These are phyloP conservation scores for Ascochyta rabiei DNA, from an alignment of 2,329 filamentous ascomycete genomes.

Conservation along the genomic window DNA sequence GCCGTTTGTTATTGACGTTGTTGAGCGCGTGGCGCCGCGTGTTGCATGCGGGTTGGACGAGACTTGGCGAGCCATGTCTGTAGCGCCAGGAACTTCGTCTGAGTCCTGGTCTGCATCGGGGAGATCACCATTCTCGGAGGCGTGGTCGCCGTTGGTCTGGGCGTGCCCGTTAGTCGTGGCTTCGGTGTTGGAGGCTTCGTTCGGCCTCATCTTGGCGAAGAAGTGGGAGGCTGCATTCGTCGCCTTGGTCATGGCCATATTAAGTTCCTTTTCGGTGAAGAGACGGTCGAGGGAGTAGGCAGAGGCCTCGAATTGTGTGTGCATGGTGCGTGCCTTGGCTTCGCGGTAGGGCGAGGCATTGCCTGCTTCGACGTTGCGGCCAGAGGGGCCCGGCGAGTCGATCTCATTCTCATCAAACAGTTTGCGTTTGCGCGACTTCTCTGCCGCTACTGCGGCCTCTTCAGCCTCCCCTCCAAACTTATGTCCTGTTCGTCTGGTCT, in stretches of 20 bases:
- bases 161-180: conserved; percentile 37
- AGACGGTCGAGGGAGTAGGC: conserved; percentile 67
- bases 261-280: conserved; percentile 71
- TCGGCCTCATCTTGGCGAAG: conserved; percentile 61
- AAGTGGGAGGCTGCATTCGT: conserved; percentile 63
- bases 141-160: conserved; percentile 45
- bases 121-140: conserved; percentile 43
- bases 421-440: conserved; percentile 65
- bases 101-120: conserved; percentile 48
- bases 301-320: conserved; percentile 63
- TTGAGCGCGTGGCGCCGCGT: conserved; percentile 58
- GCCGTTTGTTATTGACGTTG: conserved; percentile 52
- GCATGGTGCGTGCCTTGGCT: conserved; percentile 57
- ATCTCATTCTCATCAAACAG: conserved; percentile 61
- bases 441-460: conserved; percentile 55
- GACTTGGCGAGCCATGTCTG: conserved; percentile 66
- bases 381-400: conserved; percentile 62
- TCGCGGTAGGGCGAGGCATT: conserved; percentile 58
- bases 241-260: conserved; percentile 65
- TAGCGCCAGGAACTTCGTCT: conserved; percentile 50
- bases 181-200: conserved; percentile 36
- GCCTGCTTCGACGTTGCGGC: conserved; percentile 55
- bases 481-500: conserved; percentile 67
- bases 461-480: conserved; percentile 55
- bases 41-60: conserved; percentile 63